These are phyloP conservation scores for Suillus plorans DNA, from an alignment of 768 basidiomycete species.

Conservation along the genomic window DNA sequence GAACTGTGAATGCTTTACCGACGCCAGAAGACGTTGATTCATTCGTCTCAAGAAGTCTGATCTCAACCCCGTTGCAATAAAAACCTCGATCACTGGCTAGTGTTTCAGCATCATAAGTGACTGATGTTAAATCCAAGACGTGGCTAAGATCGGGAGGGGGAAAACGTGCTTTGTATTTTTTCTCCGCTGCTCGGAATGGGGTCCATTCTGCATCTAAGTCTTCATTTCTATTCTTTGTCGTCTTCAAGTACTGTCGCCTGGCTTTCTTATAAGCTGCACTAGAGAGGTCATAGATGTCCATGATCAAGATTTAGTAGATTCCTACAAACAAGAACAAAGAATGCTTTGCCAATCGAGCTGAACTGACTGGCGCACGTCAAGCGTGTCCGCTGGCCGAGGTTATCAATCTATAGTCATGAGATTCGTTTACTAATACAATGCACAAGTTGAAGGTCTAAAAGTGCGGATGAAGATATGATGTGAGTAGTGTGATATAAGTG, in stretches of 20 bases:
- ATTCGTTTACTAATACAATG: not conserved
- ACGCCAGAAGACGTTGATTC: not conserved
- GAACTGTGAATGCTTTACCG: conserved; percentile 31
- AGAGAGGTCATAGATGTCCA: conserved; percentile 41
- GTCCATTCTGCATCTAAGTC: conserved; percentile 61
- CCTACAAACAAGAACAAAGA: conserved; percentile 29
- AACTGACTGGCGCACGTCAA: not conserved
- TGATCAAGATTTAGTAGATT: not conserved
- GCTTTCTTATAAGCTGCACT: conserved; percentile 60
- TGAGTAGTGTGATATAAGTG: not conserved
- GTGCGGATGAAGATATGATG: not conserved
- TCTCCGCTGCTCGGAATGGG: conserved; percentile 75
- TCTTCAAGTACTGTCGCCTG: conserved; percentile 54
- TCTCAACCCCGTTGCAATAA: conserved; percentile 33
- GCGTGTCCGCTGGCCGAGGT: not conserved
- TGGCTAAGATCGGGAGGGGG: conserved; percentile 71
- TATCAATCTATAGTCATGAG: not conserved
- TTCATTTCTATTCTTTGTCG: conserved; percentile 52
- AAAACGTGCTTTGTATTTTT: conserved; percentile 75
- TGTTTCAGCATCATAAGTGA: conserved; percentile 40
- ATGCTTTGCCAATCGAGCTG: not conserved
- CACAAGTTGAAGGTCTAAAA: not conserved
- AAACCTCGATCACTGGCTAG: conserved; percentile 49
- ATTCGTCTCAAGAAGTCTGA: not conserved
- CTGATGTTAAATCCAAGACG: conserved; percentile 66